phyloP scores from a whole-genome alignment of 2,329 filamentous ascomycete genomes.

The Penicillium sp. region DNA sequence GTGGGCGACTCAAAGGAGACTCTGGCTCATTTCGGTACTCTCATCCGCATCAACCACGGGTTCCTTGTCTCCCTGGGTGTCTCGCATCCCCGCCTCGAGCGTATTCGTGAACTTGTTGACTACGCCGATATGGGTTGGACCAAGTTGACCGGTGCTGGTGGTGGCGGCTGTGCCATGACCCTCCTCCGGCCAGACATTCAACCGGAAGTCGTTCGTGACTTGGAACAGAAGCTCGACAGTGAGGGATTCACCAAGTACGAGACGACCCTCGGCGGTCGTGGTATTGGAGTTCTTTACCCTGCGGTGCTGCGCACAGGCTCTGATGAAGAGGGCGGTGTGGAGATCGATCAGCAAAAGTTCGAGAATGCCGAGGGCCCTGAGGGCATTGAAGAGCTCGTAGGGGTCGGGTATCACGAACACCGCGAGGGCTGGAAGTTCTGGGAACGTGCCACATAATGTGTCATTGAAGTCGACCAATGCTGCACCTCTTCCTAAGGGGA shows the following conservation, averaged over 20 bases:
- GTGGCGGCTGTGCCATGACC: slow-evolving; percentile 92
- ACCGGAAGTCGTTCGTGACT: slow-evolving; percentile 50
- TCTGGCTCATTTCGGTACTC: slow-evolving; percentile 70
- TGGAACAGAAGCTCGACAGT: slow-evolving; percentile 60
- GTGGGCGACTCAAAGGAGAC: slow-evolving; percentile 58
- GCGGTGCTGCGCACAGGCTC: slow-evolving; percentile 80
- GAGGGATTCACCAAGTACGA: slow-evolving; percentile 81
- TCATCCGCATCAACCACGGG: slow-evolving; percentile 92
- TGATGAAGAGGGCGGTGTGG: slow-evolving; percentile 77
- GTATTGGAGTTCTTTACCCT: slow-evolving; percentile 89
- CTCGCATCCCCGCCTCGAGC: slow-evolving; percentile 87
- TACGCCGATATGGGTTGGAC: slow-evolving; percentile 90
- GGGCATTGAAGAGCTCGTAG: slow-evolving; percentile 81
- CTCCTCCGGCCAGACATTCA: slow-evolving; percentile 65
- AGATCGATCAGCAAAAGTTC: slow-evolving; percentile 87
- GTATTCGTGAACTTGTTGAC: slow-evolving; percentile 85
- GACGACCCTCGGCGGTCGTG: slow-evolving; percentile 85
- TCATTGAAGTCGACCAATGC: not conserved
- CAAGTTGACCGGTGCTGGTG: slow-evolving; percentile 91
- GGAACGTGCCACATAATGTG: slow-evolving; percentile 41
- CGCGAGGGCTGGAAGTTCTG: slow-evolving; percentile 83
- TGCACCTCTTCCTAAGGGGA: no score
- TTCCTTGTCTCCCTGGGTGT: slow-evolving; percentile 86
- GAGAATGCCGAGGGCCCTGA: slow-evolving; percentile 76
- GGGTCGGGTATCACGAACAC: slow-evolving; percentile 64